A percentile compares a stretch with the other conserved stretches of the same genome.
These are phyloP conservation scores for Grigorovia transvaalensis DNA, from an alignment of 805 yeast species.

Conservation along the genomic window DNA sequence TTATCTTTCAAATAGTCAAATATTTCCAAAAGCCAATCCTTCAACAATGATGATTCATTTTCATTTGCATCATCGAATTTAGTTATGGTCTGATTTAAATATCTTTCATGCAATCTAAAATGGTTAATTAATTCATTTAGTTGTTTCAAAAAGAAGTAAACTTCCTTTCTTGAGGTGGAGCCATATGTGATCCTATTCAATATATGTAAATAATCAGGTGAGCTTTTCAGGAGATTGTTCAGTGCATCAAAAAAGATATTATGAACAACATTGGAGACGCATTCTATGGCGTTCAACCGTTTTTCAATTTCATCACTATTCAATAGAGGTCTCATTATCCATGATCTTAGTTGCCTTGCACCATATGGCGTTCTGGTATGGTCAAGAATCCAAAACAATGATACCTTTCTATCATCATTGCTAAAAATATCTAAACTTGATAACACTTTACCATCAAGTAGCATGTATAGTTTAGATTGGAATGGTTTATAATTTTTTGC, in stretches of 20 bases:
- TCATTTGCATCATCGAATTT: slow-evolving; percentile 8
- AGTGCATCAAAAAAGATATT: slow-evolving; percentile 31
- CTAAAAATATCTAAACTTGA: slow-evolving; percentile 71
- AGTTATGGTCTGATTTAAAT: slow-evolving; percentile 21
- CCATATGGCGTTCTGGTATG: slow-evolving; percentile 78
- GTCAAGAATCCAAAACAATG: slow-evolving; percentile 70
- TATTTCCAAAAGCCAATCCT: slow-evolving; percentile 31
- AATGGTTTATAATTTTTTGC: slow-evolving; percentile 44
- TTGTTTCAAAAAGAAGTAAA: slow-evolving; percentile 42
- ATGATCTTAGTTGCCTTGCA: slow-evolving; percentile 47
- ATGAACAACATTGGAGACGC: slow-evolving; percentile 32
- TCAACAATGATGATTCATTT: slow-evolving; percentile 29
- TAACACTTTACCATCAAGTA: slow-evolving; percentile 56
- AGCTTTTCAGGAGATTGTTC: slow-evolving; percentile 25
- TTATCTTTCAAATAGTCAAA: slow-evolving; percentile 26
- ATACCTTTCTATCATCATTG: slow-evolving; percentile 47
- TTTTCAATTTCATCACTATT: slow-evolving; percentile 42
- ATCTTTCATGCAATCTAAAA: slow-evolving; percentile 23
- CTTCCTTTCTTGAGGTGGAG: slow-evolving; percentile 47
- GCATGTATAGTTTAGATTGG: slow-evolving; percentile 31
- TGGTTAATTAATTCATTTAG: slow-evolving; percentile 31
- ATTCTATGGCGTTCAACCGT: slow-evolving; percentile 54
- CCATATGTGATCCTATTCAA: slow-evolving; percentile 52
- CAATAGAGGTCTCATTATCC: slow-evolving; percentile 69
- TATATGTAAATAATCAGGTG: slow-evolving; percentile 50